Base-by-base conservation (phyloP, 495 filamentous ascomycete genomes). In the Annulohypoxylon moriforme region DNA sequence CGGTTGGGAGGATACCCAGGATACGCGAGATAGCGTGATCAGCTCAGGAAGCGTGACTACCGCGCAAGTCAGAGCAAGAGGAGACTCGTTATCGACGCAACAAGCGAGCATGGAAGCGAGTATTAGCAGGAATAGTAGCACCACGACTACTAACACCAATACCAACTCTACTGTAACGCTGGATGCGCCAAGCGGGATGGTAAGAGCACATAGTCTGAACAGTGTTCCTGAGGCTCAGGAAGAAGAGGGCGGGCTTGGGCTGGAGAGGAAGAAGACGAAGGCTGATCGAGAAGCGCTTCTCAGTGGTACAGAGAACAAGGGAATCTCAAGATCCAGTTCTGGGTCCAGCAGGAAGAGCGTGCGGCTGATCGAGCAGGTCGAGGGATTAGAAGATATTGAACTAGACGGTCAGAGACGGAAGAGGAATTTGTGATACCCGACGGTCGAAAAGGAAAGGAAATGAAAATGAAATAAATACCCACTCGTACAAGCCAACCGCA, bases 191-290 rank as follows among this genome's bases (percentile, higher is more conserved):
- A 10, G 1, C 4, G 67, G 16, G 0, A 73, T 75, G 60, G 46
- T 38, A 20, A 56, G 69, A 60, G 73, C 69, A 18, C 73, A 73
- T 29, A 75, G 72, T 24, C 60, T 77, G 14, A 73, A 73, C n/a
- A 73, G 73, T 56, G 73, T 77, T 14, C 75, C 75, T 10, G 75
- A 77, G 53, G 64, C 67, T 2, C 75, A 77, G 44, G 73, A 76
- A 16, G 75, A 77, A 22, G 75, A 73, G 3, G 47, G n/a, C n/a
- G n/a, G 25, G 9, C 18, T 31, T 14, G 5, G 11, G n/a, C 1
- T 13, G 40, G 57, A 14, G 46, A 57, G 38, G 25, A 72, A 57
- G 16, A 57, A 71, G 49, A 42, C 29, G 1, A 42, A 7, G 3
- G 62, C 56, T 20, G 64, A 56, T 18, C 58, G 38, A 16, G 60